Conservation (phyloP, 371 early-diverging fungal genomes). For the Funneliformis caledonium region DNA sequence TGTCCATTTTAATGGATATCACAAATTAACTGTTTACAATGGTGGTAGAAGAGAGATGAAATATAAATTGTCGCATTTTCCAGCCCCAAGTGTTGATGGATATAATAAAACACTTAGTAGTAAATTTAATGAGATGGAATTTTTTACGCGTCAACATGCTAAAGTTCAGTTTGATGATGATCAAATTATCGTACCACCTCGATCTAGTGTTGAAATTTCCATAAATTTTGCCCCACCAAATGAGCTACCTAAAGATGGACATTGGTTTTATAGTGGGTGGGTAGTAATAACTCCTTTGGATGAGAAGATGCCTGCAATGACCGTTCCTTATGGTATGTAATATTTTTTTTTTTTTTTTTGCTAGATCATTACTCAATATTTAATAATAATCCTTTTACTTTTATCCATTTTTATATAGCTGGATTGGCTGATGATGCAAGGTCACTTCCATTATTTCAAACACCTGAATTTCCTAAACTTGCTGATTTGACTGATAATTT, state of each 20-base stretch:
- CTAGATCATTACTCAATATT: background rate
- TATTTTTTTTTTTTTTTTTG: background rate
- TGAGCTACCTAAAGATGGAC: conserved; percentile 25
- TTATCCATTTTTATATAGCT: background rate
- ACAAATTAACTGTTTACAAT: conserved; percentile 65
- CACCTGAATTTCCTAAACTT: background rate
- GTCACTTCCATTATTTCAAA: background rate
- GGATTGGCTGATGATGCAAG: background rate
- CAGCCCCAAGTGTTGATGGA: conserved; percentile 54
- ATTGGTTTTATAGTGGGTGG: conserved; percentile 37
- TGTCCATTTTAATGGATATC: conserved; percentile 45
- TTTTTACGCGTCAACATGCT: background rate
- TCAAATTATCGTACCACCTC: background rate
- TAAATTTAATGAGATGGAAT: background rate
- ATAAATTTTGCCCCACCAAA: conserved; percentile 53
- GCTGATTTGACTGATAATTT: background rate
- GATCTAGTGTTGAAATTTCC: background rate
- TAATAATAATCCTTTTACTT: background rate
- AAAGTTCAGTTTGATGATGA: background rate
- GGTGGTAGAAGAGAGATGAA: conserved; percentile 55
- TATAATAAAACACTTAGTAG: conserved; percentile 37
- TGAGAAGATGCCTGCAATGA: background rate
- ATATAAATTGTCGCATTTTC: conserved; percentile 56
- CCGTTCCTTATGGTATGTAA: conserved; percentile 5
- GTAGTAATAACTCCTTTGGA: conserved; percentile 13